phyloP scores from a whole-genome alignment of 2,329 filamentous ascomycete species.

The Fusarium temperatum region DNA sequence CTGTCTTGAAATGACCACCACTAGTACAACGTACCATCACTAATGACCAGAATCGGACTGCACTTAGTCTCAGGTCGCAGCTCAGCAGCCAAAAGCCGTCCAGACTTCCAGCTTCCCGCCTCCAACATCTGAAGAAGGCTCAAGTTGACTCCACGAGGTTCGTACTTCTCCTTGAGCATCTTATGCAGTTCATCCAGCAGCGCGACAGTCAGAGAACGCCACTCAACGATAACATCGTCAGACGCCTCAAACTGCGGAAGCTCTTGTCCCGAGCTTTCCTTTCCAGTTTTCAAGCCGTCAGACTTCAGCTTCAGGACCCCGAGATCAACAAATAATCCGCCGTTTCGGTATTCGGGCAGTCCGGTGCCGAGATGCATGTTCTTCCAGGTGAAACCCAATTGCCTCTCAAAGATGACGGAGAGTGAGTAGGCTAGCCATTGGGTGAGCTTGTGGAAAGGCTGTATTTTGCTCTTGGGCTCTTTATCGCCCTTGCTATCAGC shows the following conservation, averaged over 20 bases:
- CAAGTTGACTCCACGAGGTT: constrained; percentile 41
- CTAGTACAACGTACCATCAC: constrained; percentile 28
- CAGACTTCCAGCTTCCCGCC: constrained; percentile 69
- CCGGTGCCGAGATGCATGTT: constrained; percentile 69
- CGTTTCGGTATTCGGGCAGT: constrained; percentile 77
- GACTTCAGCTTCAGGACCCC: constrained; percentile 62
- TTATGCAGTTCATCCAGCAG: constrained; percentile 61
- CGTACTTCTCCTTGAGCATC: constrained; percentile 43
- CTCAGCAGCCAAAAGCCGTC: constrained; percentile 82
- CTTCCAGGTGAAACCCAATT: constrained; percentile 61
- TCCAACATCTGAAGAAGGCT: constrained; percentile 62
- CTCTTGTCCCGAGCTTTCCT: constrained; percentile 53
- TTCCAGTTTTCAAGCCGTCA: constrained; percentile 52
- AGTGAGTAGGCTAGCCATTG: constrained; percentile 80
- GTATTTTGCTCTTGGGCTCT: constrained; percentile 45
- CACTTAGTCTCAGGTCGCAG: constrained; percentile 82
- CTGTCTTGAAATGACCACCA: too few species aligned
- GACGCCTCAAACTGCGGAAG: constrained; percentile 62
- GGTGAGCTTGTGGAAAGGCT: constrained; percentile 70
- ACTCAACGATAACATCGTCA: constrained; percentile 68
- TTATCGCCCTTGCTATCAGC: not conserved
- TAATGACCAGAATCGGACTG: constrained; percentile 72
- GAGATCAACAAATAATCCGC: constrained; percentile 72
- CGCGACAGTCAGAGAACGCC: constrained; percentile 67
- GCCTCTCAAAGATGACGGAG: constrained; percentile 69